Percentiles rank a stretch among this genome's conserved stretches.
Conservation (phyloP, 495 filamentous ascomycete species). For the Neurospora terricola region DNA sequence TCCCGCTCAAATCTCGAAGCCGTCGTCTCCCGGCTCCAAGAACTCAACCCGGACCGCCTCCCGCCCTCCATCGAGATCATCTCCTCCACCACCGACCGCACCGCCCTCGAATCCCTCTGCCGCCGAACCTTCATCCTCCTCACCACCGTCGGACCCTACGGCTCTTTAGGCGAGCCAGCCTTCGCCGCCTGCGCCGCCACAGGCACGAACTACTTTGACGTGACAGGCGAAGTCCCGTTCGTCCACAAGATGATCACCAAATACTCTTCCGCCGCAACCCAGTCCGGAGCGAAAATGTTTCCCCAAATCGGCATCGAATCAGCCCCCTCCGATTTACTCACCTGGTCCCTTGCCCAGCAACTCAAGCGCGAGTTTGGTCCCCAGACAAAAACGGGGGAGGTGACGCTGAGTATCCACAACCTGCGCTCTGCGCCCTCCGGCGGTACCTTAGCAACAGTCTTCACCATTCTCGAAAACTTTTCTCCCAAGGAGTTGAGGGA, state of each 20-base stretch:
- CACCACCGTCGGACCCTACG: slow-evolving; percentile 79
- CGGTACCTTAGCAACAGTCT: slow-evolving; percentile 57
- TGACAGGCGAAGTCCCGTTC: slow-evolving; percentile 82
- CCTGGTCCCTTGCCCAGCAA: slow-evolving; percentile 56
- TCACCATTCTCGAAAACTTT: slow-evolving; percentile 56
- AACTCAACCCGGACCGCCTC: slow-evolving; percentile 57
- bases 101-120: slow-evolving; percentile 55
- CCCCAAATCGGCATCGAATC: slow-evolving; percentile 81
- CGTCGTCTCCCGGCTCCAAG: slow-evolving; percentile 54
- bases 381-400: slow-evolving; percentile 41
- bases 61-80: slow-evolving; percentile 52
- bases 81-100: slow-evolving; percentile 43
- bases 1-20: slow-evolving; percentile 60
- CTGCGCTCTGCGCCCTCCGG: slow-evolving; percentile 56
- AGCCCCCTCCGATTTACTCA: slow-evolving; percentile 69
- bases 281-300: slow-evolving; percentile 74
- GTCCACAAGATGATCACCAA: slow-evolving; percentile 68
- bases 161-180: slow-evolving; percentile 65
- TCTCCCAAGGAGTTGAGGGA: slow-evolving; percentile 44
- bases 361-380: slow-evolving; percentile 47
- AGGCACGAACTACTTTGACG: slow-evolving; percentile 88
- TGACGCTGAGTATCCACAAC: slow-evolving; percentile 52
- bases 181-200: slow-evolving; percentile 80
- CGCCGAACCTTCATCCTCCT: slow-evolving; percentile 71
- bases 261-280: slow-evolving; percentile 65